phyloP scores from a whole-genome alignment of 2,329 filamentous ascomycete species.

The Lanzia echinophila region DNA sequence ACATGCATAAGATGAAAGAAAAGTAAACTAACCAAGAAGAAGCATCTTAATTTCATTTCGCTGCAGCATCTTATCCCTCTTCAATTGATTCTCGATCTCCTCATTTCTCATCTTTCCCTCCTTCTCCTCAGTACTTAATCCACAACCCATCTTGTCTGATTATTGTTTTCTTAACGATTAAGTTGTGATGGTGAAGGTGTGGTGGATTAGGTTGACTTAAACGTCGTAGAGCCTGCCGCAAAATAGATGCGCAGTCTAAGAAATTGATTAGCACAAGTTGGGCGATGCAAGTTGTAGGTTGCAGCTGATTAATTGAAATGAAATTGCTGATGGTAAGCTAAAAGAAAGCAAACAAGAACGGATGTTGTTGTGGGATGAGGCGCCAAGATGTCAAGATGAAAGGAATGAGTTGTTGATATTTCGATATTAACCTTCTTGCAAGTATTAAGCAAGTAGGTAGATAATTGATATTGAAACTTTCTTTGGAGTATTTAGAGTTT shows the following conservation, averaged over 20 bases:
- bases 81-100: slow-evolving; percentile 99
- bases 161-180: slow-evolving; percentile 8
- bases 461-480: background rate
- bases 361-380: background rate
- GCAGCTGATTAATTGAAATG: background rate
- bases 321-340: background rate
- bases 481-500: background rate
- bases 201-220: background rate
- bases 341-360: background rate
- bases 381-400: background rate
- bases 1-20: too few relatives aligned
- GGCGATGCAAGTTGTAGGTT: background rate
- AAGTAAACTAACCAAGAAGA: slow-evolving; percentile 67
- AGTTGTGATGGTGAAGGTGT: slow-evolving; percentile 7
- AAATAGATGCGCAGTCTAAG: slow-evolving; percentile 56
- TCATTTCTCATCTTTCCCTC: slow-evolving; percentile 99
- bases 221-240: slow-evolving; percentile 11
- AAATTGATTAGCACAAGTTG: slow-evolving; percentile 4
- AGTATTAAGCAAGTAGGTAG: background rate
- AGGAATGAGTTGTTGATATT: background rate
- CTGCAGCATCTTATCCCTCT: slow-evolving; percentile 97
- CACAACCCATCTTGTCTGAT: slow-evolving; percentile 86
- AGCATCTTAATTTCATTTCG: slow-evolving; percentile 99
- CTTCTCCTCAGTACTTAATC: slow-evolving; percentile 99
- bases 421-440: background rate